Evolutionary conservation across 2,329 filamentous ascomycete genomes (phyloP).

Genomic region (Colletotrichum echinochloae): DNA sequence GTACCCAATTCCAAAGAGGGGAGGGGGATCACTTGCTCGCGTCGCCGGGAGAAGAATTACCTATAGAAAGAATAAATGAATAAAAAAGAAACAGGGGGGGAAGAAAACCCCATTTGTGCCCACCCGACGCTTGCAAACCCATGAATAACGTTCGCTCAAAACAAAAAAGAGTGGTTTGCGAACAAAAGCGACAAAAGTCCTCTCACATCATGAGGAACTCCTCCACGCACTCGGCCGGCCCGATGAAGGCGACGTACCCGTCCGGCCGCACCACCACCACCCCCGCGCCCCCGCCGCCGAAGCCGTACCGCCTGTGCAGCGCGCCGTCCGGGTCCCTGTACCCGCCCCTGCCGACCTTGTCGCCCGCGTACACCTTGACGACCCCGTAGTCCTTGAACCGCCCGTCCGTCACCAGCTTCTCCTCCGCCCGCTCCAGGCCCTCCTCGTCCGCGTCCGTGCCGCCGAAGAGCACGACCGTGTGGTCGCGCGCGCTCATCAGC

Average conservation of each 20-base stretch:
- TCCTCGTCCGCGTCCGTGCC: constrained; percentile 38
- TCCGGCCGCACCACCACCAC: constrained; percentile 50
- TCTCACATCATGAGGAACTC: constrained; percentile 8
- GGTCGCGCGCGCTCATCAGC: constrained; percentile 44
- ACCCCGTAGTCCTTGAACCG: constrained; percentile 37
- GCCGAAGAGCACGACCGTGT: constrained; percentile 51
- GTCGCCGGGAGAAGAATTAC: background rate
- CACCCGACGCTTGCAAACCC: background rate
- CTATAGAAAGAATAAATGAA: too few species aligned
- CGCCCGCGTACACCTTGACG: constrained; percentile 39
- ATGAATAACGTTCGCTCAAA: background rate
- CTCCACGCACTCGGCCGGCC: constrained; percentile 43
- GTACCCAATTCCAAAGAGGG: background rate
- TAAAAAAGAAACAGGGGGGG: too few species aligned
- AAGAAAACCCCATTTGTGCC: constrained; percentile 39
- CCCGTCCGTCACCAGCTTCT: constrained; percentile 28
- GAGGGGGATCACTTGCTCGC: background rate
- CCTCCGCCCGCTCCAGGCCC: constrained; percentile 23
- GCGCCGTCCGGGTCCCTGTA: constrained; percentile 44
- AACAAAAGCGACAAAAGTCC: background rate
- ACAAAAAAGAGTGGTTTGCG: background rate
- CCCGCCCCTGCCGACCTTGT: constrained; percentile 9
- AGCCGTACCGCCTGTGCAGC: constrained; percentile 48
- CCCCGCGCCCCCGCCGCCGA: constrained; percentile 43
- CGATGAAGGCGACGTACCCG: constrained; percentile 49